A percentile compares a stretch with the other conserved stretches of the same genome.
phyloP scores from a whole-genome alignment of 495 filamentous ascomycete species.

The Penicillium paradoxum region DNA sequence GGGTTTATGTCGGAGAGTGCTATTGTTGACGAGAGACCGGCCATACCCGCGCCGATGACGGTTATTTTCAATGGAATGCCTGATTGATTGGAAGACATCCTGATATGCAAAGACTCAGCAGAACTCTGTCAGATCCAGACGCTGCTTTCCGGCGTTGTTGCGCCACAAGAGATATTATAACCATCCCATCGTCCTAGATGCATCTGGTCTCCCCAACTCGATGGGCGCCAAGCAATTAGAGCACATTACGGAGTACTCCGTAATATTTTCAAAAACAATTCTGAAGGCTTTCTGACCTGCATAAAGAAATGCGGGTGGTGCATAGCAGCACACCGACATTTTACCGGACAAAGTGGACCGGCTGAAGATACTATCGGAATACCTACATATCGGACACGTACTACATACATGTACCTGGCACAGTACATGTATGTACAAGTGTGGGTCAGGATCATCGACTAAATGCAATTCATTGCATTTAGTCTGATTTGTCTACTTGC shows the following conservation, averaged over 20 bases:
- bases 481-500: too few relatives aligned
- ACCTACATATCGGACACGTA: too few relatives aligned
- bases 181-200: not conserved
- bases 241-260: too few relatives aligned
- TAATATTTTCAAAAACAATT: too few relatives aligned
- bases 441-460: too few relatives aligned
- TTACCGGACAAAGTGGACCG: too few relatives aligned
- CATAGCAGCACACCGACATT: not conserved
- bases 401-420: too few relatives aligned
- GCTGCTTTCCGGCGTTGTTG: not conserved
- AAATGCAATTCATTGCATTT: too few relatives aligned
- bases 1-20: conserved; percentile 11
- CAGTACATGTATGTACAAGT: too few relatives aligned
- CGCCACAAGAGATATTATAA: not conserved
- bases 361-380: too few relatives aligned
- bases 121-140: not conserved
- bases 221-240: not conserved
- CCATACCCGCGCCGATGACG: conserved; percentile 13
- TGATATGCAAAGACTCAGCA: not conserved
- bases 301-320: not conserved
- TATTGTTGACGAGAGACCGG: conserved; percentile 14
- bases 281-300: not conserved
- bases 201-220: not conserved
- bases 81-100: not conserved
- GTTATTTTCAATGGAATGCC: conserved; percentile 14